These are phyloP conservation scores for Gossypium raimondii DNA, from an alignment of 345 rosid genomes.

Conservation along the genomic window DNA sequence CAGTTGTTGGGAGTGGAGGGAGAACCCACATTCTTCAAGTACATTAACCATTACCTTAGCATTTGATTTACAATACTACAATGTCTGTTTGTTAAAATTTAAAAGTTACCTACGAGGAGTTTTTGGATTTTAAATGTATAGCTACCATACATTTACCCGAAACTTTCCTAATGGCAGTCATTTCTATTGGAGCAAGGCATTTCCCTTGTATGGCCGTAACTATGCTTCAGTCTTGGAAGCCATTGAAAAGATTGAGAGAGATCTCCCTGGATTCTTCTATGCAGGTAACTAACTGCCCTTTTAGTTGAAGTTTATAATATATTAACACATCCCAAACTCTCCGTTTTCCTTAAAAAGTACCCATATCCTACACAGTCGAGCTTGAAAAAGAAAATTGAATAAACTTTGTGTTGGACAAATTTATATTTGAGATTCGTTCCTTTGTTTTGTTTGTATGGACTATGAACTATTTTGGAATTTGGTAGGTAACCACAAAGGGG, in stretches of 20 bases:
- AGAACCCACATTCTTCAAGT: slow-evolving; percentile 82
- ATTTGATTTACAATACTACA: not conserved
- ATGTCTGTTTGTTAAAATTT: not conserved
- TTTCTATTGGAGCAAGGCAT: slow-evolving; percentile 82
- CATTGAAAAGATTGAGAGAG: slow-evolving; percentile 68
- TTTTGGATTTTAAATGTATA: slow-evolving; percentile 5
- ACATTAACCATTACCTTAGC: slow-evolving; percentile 21
- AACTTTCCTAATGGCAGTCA: slow-evolving; percentile 50
- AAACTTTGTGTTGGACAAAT: not conserved
- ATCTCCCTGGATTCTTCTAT: slow-evolving; percentile 89
- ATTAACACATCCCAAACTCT: not conserved
- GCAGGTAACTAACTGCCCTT: slow-evolving; percentile 56
- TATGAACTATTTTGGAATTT: not conserved
- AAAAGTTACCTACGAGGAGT: not conserved
- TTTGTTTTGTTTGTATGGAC: not conserved
- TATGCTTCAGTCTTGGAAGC: slow-evolving; percentile 63
- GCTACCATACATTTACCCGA: not conserved
- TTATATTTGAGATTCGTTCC: not conserved
- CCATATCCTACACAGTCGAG: not conserved
- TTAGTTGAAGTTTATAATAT: slow-evolving; percentile 4
- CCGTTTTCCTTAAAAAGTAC: not conserved
- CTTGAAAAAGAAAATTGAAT: not conserved
- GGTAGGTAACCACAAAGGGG: slow-evolving; percentile 83
- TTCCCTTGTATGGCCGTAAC: slow-evolving; percentile 72
- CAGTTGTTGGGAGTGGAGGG: slow-evolving; percentile 86